Evolutionary conservation across 1,139 yeast genomes (phyloP).

Genomic region (Trichomonascaceae sp.): DNA sequence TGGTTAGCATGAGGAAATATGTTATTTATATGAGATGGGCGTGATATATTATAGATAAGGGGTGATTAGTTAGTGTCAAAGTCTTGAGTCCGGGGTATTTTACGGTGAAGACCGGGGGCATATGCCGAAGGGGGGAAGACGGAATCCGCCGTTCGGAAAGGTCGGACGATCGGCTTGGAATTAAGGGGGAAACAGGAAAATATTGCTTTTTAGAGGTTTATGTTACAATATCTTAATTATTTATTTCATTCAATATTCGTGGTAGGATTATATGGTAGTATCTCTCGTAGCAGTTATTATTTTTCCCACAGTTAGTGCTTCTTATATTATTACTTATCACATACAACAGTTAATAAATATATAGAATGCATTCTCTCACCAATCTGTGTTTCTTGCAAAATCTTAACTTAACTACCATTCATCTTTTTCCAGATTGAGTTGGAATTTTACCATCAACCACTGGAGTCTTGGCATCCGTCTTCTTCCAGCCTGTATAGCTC

Average conservation of each 20-base stretch:
- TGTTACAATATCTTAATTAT: too few species aligned
- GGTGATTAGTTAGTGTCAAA: background rate
- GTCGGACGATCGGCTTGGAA: background rate
- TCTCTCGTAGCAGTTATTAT: too few species aligned
- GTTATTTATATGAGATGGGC: background rate
- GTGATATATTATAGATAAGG: background rate
- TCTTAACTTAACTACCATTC: background rate
- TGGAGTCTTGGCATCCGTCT: conserved; percentile 3
- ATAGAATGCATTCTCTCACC: background rate
- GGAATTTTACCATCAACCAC: background rate
- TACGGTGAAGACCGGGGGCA: too few species aligned
- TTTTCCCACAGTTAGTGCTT: too few species aligned
- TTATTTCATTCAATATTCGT: too few species aligned
- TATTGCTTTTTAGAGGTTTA: too few species aligned
- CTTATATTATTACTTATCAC: too few species aligned
- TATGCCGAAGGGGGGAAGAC: background rate
- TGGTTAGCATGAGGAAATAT: background rate
- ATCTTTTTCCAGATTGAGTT: too few species aligned
- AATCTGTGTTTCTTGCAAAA: too few species aligned
- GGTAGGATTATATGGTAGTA: too few species aligned
- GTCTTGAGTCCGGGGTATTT: background rate
- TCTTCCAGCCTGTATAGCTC: conserved; percentile 39
- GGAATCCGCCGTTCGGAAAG: background rate
- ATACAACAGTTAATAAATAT: background rate
- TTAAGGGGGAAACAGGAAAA: background rate